These are phyloP conservation scores for Globisporangium perplexum DNA, from an alignment of 352 stramenopile species.

Conservation along the genomic window DNA sequence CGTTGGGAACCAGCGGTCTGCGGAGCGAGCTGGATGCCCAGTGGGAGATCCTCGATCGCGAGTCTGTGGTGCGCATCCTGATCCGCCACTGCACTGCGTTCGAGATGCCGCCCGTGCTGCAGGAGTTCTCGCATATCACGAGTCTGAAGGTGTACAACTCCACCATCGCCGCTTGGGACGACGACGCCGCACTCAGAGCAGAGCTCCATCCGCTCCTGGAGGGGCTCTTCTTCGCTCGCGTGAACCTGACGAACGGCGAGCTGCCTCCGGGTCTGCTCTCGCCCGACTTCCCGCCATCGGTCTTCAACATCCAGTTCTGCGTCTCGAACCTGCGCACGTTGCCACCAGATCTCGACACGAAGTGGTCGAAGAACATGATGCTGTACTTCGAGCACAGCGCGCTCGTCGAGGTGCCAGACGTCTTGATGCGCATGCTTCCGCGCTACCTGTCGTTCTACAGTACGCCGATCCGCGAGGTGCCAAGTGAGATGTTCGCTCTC, in stretches of 20 bases:
- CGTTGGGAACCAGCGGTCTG: slow-evolving; percentile 5
- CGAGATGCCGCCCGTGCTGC: slow-evolving; percentile 22
- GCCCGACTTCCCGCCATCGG: background rate
- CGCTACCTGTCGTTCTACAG: no score
- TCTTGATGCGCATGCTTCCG: no score
- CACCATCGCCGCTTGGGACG: slow-evolving; percentile 22
- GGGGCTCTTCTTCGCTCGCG: slow-evolving; percentile 18
- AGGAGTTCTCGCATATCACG: slow-evolving; percentile 24
- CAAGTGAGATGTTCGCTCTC: no score
- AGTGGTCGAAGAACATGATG: no score
- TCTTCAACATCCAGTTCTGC: background rate
- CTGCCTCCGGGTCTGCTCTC: no score
- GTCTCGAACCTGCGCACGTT: background rate
- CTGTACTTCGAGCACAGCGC: no score
- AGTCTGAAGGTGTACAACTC: slow-evolving; percentile 41
- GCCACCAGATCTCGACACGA: background rate
- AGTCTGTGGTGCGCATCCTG: slow-evolving; percentile 18
- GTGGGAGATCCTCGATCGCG: slow-evolving; percentile 16
- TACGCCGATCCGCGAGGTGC: no score
- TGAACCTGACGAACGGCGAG: no score
- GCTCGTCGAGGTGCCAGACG: no score
- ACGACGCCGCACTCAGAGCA: slow-evolving; percentile 20
- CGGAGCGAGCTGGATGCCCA: slow-evolving; percentile 11
- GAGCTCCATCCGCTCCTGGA: slow-evolving; percentile 20
- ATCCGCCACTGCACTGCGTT: slow-evolving; percentile 33